A percentile compares a stretch with the other conserved stretches of the same genome.
Evolutionary conservation across 805 yeast genomes (phyloP).

Genomic region (Kuraishia cidri): DNA sequence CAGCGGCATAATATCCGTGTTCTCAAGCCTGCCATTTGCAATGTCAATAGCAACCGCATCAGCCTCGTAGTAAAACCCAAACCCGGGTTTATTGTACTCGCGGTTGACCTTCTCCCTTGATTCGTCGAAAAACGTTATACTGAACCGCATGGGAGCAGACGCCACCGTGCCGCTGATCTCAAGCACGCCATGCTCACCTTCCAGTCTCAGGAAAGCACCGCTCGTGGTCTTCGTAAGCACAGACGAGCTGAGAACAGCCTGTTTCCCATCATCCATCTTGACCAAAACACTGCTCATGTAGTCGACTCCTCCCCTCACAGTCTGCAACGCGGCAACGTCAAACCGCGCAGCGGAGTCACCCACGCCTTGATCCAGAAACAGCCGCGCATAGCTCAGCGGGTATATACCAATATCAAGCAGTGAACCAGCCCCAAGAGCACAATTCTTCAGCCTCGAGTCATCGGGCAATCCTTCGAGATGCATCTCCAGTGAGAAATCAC

Average conservation of each 20-base stretch:
- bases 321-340: constrained; percentile 19
- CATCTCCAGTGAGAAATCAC: constrained; percentile 31
- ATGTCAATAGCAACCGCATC: constrained; percentile 41
- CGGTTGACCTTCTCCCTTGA: constrained; percentile 13
- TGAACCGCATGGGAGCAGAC: constrained; percentile 17
- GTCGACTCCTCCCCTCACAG: constrained; percentile 33
- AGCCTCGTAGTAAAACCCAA: constrained; percentile 50
- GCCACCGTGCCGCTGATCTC: constrained; percentile 8
- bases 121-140: constrained; percentile 21
- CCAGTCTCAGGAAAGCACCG: constrained; percentile 8
- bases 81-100: constrained; percentile 24
- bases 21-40: constrained; percentile 24
- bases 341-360: constrained; percentile 19
- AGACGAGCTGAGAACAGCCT: constrained; percentile 25
- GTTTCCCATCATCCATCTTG: constrained; percentile 28
- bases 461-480: constrained; percentile 22
- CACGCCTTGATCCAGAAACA: constrained; percentile 24
- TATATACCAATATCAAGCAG: constrained; percentile 49
- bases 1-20: constrained; percentile 26
- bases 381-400: constrained; percentile 33
- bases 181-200: constrained; percentile 11
- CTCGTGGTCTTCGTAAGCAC: constrained; percentile 4
- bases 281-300: constrained; percentile 26
- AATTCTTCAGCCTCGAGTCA: constrained; percentile 29
- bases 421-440: constrained; percentile 45